These are phyloP conservation scores for Cornus suecica DNA, from an alignment of 148 eudicot species.

Conservation along the genomic window DNA sequence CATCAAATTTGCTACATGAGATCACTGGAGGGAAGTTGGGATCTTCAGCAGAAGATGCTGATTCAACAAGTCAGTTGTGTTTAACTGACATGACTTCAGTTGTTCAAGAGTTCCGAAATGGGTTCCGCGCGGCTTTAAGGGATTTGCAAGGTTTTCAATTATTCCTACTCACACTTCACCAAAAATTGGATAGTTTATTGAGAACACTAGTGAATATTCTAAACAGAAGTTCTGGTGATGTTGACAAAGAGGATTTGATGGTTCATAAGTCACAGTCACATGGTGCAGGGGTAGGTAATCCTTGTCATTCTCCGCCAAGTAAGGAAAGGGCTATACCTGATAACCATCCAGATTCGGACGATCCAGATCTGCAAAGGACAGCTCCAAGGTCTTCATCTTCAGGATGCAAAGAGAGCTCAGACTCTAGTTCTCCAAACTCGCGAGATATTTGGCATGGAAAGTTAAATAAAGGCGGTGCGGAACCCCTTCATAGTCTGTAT, in stretches of 20 bases:
- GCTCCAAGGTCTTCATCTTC: slow-evolving; percentile 49
- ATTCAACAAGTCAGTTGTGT: slow-evolving; percentile 20
- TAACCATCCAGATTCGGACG: slow-evolving; percentile 45
- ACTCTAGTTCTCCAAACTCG: slow-evolving; percentile 63
- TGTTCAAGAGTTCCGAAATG: slow-evolving; percentile 68
- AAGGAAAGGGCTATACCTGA: slow-evolving; percentile 49
- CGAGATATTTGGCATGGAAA: slow-evolving; percentile 76
- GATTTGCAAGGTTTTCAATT: slow-evolving; percentile 98
- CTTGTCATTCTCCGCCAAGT: slow-evolving; percentile 29
- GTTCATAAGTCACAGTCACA: slow-evolving; percentile 55
- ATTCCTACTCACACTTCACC: slow-evolving; percentile 87
- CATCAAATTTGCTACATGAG: slow-evolving; percentile 70
- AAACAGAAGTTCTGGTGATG: slow-evolving; percentile 55
- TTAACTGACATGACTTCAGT: slow-evolving; percentile 50
- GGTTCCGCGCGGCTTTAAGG: slow-evolving; percentile 82
- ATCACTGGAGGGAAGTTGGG: slow-evolving; percentile 85
- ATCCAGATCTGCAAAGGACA: slow-evolving; percentile 46
- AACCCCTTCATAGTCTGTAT: slow-evolving; percentile 69
- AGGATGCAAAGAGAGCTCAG: slow-evolving; percentile 57
- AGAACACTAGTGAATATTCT: slow-evolving; percentile 62
- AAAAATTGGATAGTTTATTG: slow-evolving; percentile 74
- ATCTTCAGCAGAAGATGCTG: slow-evolving; percentile 36
- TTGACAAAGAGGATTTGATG: slow-evolving; percentile 72
- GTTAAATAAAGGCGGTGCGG: slow-evolving; percentile 58
- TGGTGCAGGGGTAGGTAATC: slow-evolving; percentile 19